phyloP scores from a whole-genome alignment of 371 early-diverging fungal species.

The Actinomortierella ambigua region DNA sequence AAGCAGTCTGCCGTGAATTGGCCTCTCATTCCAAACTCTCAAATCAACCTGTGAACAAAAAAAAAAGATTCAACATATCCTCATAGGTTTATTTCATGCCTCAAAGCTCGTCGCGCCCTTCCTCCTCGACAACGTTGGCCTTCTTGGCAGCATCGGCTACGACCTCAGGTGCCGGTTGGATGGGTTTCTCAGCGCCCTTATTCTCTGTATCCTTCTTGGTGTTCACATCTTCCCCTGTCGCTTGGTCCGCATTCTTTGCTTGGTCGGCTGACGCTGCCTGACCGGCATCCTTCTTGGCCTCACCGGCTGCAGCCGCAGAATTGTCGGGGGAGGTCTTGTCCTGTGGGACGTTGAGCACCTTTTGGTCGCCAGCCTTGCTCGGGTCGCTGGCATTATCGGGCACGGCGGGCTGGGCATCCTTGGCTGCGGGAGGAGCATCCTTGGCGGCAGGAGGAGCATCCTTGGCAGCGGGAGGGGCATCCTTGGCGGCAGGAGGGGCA shows the following conservation, averaged over 20 bases:
- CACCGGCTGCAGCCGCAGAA: constrained; percentile 7
- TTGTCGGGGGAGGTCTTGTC: constrained; percentile 17
- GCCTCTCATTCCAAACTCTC: too few species aligned
- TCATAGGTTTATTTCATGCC: too few species aligned
- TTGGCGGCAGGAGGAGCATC: constrained; percentile 4
- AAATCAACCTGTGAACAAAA: too few species aligned
- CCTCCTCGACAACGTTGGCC: constrained; percentile 6
- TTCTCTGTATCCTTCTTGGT: too few species aligned
- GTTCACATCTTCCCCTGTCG: too few species aligned
- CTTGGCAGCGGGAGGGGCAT: background rate
- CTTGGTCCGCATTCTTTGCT: too few species aligned
- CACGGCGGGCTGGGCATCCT: background rate
- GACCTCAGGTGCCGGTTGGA: constrained; percentile 4
- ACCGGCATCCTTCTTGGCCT: constrained; percentile 8
- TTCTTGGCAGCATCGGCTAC: constrained; percentile 1
- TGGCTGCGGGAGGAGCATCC: constrained; percentile 1
- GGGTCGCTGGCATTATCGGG: background rate
- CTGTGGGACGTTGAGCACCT: constrained; percentile 17
- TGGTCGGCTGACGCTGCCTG: background rate
- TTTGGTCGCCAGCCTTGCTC: constrained; percentile 12
- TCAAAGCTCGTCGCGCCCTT: too few species aligned
- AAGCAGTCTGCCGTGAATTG: too few species aligned
- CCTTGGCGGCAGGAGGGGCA: background rate
- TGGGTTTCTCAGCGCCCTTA: too few species aligned
- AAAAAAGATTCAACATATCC: too few species aligned